Percentiles rank a stretch among this genome's conserved stretches.
These are phyloP conservation scores for Vitis hybrid DNA, from an alignment of 177 flowering plant genomes.

Conservation along the genomic window DNA sequence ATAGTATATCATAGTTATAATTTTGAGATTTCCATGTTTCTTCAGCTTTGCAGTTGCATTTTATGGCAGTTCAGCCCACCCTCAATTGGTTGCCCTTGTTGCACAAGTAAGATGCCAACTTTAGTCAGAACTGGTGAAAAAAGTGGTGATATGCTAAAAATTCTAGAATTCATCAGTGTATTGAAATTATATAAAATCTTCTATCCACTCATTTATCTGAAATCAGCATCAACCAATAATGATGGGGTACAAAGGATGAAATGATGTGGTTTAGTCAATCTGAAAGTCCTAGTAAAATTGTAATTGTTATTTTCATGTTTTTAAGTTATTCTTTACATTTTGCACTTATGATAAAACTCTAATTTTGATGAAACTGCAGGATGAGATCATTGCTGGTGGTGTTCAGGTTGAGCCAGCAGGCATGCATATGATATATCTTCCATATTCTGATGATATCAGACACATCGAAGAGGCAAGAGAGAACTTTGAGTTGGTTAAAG, in stretches of 20 bases:
- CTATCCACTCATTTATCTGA: too few relatives aligned
- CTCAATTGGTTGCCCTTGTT: conserved; percentile 90
- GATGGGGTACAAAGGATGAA: too few relatives aligned
- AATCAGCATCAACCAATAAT: too few relatives aligned
- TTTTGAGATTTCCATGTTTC: not conserved
- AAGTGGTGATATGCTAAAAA: too few relatives aligned
- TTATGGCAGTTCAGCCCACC: conserved; percentile 63
- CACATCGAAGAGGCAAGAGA: conserved; percentile 76
- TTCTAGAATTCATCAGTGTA: too few relatives aligned
- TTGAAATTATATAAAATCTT: too few relatives aligned
- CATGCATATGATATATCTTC: conserved; percentile 97
- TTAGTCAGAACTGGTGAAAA: not conserved
- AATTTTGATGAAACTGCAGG: conserved; percentile 39
- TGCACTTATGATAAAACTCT: not conserved
- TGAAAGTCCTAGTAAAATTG: too few relatives aligned
- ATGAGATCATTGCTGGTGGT: conserved; percentile 58
- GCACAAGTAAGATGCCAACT: conserved; percentile 65
- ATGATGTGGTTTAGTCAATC: too few relatives aligned
- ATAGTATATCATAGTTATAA: not conserved
- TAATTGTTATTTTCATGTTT: too few relatives aligned
- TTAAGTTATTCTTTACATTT: not conserved
- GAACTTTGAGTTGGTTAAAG: not conserved
- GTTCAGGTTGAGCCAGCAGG: conserved; percentile 99
- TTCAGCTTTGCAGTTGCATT: conserved; percentile 94
- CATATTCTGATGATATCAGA: conserved; percentile 90